These are phyloP conservation scores for Vaccinium vitisidaea DNA, from an alignment of 148 eudicot genomes.

Conservation along the genomic window DNA sequence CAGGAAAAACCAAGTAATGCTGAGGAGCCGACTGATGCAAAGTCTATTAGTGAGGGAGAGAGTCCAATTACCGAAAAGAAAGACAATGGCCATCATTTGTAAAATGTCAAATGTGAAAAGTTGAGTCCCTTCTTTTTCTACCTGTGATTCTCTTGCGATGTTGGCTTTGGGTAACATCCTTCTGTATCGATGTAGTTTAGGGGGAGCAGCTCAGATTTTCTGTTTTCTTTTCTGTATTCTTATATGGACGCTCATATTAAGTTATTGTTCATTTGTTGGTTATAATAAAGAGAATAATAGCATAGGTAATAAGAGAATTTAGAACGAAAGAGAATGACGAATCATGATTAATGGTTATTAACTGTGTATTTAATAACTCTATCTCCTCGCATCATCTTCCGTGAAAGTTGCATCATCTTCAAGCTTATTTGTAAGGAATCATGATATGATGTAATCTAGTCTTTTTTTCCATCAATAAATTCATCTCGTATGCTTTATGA, in stretches of 20 bases:
- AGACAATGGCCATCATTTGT: slow-evolving; percentile 37
- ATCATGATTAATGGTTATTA: neutral
- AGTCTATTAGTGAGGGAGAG: slow-evolving; percentile 26
- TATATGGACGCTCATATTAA: slow-evolving; percentile 1
- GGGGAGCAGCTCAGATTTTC: slow-evolving; percentile 4
- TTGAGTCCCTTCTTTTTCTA: neutral
- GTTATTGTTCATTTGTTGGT: slow-evolving; percentile 20
- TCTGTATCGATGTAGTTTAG: neutral
- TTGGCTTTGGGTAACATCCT: neutral
- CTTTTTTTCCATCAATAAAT: too few species aligned
- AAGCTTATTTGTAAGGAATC: neutral
- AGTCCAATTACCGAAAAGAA: slow-evolving; percentile 28
- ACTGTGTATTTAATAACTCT: neutral
- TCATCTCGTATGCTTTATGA: neutral
- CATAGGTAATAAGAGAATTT: neutral
- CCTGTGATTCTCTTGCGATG: neutral
- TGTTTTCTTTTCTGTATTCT: neutral
- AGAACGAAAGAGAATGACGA: neutral
- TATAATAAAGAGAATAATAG: slow-evolving; percentile 3
- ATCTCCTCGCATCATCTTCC: neutral
- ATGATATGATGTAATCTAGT: neutral
- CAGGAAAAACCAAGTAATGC: slow-evolving; percentile 43
- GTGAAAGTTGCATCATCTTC: neutral
- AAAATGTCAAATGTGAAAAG: neutral
- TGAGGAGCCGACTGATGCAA: slow-evolving; percentile 44